Evolutionary conservation across 257 asterid species (phyloP), one percentile per base, ranked within the genome.

Genomic region (Ilex aquifolium): DNA sequence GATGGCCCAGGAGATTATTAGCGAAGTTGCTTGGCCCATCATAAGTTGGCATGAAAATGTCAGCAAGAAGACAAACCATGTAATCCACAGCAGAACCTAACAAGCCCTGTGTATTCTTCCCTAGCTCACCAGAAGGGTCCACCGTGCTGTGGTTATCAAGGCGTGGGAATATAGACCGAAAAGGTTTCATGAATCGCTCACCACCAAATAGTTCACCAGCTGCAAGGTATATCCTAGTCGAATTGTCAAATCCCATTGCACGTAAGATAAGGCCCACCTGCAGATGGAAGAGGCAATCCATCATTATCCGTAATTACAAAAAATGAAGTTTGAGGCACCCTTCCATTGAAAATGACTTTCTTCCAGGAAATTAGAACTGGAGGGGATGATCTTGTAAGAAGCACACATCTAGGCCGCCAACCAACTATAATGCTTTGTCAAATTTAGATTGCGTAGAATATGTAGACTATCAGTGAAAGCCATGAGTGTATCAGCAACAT

Each of bases 1-100:
- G 97, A 72, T 93, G 99, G 32, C 99, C 99, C 2, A 93, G 95
- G 71, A 93, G 96, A 65, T 93, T 90, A 68, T 93, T 90, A 0
- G 99, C 97, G 31, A 90, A 93, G 81, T 93, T 93, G 80, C 97
- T 93, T 6, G 97, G 99, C 52, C 99, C 97, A 62, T 93, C 99
- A 72, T 93, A 90, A 42, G 99, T 93, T 67, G 99, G 94, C 96
- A 93, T 84, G 87, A 93, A 93, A 75, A 90, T 77, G 69, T 93
- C 99, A 2, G 99, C 65, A 13, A 85, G 96, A 55, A 93, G 92
- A 74, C 99, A 93, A 31, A 93, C 99, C 97, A 90, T 93, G 65
- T 93, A 93, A 76, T 93, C 99, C 65, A 93, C 97, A 32, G 99
- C 99, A 9, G 97, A 85, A 57, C 99, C 99, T 69, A 82, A 67